Percentiles rank a stretch among this genome's conserved stretches.
These are phyloP conservation scores for Leptomonas pyrrhocoris DNA, from an alignment of 208 protist genomes.

Conservation along the genomic window DNA sequence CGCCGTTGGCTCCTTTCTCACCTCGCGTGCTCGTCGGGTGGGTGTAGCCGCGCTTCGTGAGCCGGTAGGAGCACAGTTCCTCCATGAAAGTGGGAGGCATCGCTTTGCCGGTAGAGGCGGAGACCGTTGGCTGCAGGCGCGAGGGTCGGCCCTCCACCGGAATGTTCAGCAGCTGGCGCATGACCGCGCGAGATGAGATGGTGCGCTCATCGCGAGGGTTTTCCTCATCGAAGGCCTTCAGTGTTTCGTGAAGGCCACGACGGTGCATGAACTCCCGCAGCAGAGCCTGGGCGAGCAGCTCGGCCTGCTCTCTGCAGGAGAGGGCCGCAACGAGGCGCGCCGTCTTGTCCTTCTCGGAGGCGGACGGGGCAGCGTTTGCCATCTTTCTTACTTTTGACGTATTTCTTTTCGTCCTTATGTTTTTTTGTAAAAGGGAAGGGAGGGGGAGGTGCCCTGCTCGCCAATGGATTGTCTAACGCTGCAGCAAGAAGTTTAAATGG, in stretches of 20 bases:
- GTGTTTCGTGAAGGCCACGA: constrained; percentile 61
- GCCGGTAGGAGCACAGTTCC: constrained; percentile 78
- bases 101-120: constrained; percentile 18
- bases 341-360: constrained; percentile 36
- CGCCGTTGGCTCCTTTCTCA: constrained; percentile 1
- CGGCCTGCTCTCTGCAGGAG: constrained; percentile 51
- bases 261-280: constrained; percentile 91
- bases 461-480: no score
- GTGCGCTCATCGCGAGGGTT: constrained; percentile 68
- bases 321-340: constrained; percentile 39
- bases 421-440: no score
- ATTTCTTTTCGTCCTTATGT: no score
- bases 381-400: no score
- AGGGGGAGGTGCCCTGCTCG: no score
- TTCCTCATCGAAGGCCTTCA: constrained; percentile 73
- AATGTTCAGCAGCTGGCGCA: constrained; percentile 80
- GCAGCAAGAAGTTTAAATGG: no score
- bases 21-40: background rate
- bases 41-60: constrained; percentile 55
- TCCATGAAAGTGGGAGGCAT: constrained; percentile 75
- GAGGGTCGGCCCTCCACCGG: constrained; percentile 59
- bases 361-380: constrained; percentile 7
- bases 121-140: constrained; percentile 31
- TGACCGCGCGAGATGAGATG: constrained; percentile 74
- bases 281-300: constrained; percentile 78